Evolutionary conservation across 164 flowering plant genomes (phyloP), one percentile per base, ranked within the genome.

Genomic region (Paratinospora sagittata): DNA sequence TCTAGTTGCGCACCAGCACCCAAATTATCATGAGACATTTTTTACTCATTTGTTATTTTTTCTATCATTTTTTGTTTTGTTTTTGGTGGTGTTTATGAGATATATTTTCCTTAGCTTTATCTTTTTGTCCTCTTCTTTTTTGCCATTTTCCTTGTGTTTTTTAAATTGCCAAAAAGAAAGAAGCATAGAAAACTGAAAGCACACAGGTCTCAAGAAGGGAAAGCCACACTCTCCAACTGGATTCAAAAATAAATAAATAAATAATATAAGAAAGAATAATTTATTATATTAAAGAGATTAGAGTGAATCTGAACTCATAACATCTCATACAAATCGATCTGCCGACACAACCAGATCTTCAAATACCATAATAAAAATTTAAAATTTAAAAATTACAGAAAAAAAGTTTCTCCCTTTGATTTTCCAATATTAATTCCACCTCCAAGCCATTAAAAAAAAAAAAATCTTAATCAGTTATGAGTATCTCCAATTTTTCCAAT

Each of bases 401-500:
- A 0, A 21, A 62, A 62, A 10, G 12, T 27, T 30, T 62, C 65
- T 30, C 65, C 12, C 33, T 30, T 27, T 16, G 58, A 52, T 52
- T 52, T 52, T 52, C 58, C 19, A 17, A n/a, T 16, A 52, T 52
- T 52, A 52, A 52, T n/a, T 65, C 43, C 13, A 65, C 36, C 45
- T 65, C 47, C 39, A 34, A 65, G 17, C 37, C 1, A 19, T 17
- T 3, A 30, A 27, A 13, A 69, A 37, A 58, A n/a, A n/a, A n/a
- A n/a, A n/a, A n/a, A n/a, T 49, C 73, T 39, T 12, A 33, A 33
- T 72, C 33, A 30, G 34, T 49, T 65, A 62, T 49, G 74, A 63
- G 69, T 34, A 39, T 9, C 74, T 27, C 63, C 17, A 8, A 36
- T 16, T 63, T 37, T 27, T 69, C 60, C 24, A 21, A 37, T 60